A percentile compares a stretch with the other conserved stretches of the same genome.
These are phyloP conservation scores for Pseudogymnoascus sp. DNA, from an alignment of 2,329 filamentous ascomycete genomes.

Conservation along the genomic window DNA sequence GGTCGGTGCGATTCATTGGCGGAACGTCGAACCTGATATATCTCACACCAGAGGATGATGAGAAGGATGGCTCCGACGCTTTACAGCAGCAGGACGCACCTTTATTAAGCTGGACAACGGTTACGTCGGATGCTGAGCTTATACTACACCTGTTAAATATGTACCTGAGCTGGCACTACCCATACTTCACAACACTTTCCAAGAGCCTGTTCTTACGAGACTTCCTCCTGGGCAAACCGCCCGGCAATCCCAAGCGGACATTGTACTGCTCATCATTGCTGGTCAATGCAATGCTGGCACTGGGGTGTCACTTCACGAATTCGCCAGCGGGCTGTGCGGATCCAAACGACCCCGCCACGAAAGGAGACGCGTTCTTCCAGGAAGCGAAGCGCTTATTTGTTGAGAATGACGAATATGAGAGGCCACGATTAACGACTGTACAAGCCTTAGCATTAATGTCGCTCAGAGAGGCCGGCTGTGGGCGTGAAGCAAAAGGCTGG, in stretches of 20 bases:
- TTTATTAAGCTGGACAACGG: slow-evolving; percentile 77
- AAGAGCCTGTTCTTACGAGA: slow-evolving; percentile 82
- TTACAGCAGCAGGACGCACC: slow-evolving; percentile 51
- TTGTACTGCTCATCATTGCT: slow-evolving; percentile 82
- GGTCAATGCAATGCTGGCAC: slow-evolving; percentile 80
- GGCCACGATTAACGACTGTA: slow-evolving; percentile 78
- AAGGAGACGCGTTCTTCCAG: slow-evolving; percentile 91
- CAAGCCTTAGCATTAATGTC: slow-evolving; percentile 95
- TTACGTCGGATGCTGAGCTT: slow-evolving; percentile 71
- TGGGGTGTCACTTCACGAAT: slow-evolving; percentile 83
- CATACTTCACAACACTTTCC: slow-evolving; percentile 87
- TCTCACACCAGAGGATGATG: slow-evolving; percentile 45
- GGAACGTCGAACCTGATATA: slow-evolving; percentile 92
- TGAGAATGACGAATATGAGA: slow-evolving; percentile 89
- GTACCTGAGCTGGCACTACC: slow-evolving; percentile 98
- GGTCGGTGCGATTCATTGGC: slow-evolving; percentile 82
- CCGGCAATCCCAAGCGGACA: slow-evolving; percentile 44
- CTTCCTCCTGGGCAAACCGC: slow-evolving; percentile 64
- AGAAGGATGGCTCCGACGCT: slow-evolving; percentile 25
- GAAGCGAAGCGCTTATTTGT: slow-evolving; percentile 86
- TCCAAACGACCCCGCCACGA: slow-evolving; percentile 70
- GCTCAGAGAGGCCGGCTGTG: slow-evolving; percentile 89
- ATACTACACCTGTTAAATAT: slow-evolving; percentile 86
- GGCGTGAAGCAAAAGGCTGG: slow-evolving; percentile 91
- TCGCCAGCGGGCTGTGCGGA: slow-evolving; percentile 64